Evolutionary conservation across 352 stramenopile species (phyloP), one percentile per base, ranked within the genome.

Genomic region (Hyaloperonospora brassicae): DNA sequence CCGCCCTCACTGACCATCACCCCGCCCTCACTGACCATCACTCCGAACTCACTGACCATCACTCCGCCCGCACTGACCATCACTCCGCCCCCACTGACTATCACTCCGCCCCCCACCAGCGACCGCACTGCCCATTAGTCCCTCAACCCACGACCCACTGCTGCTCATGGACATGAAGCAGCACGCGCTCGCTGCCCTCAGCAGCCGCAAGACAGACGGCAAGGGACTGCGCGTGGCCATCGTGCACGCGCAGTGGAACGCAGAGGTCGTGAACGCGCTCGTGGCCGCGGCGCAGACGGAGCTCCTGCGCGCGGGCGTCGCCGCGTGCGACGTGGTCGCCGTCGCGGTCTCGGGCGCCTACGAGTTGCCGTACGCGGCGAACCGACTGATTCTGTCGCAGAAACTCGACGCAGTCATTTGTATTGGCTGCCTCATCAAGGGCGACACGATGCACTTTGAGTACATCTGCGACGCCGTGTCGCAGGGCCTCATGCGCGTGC

Each of bases 361-460:
- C 66, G 97, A 99, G 79, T 77, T 99, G 24, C 96, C 97, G 52
- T 94, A 96, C 62, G 93, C 95, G 8, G 95, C 97, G 27, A 95
- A 85, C 59, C 78, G 78, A 49, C 67, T 90, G 47, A 92, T 95
- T 61, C 55, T 65, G 57, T 97, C 86, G 41, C 87, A 97, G 59
- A 97, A 94, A 45, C 87, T 98, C 50, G 97, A 98, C 71, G 95
- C 93, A 23, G 96, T 99, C 47, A 86, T 99, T 49, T 97, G 83
- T 62, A 68, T 97, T 52, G 97, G 97, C 43, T 95, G 82, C 50
- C 79, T 97, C 13, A 96, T 97, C 68, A 98, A 98, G 70, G 96
- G 97, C 46, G 95, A 98, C 49, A 99, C 97, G 12, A 97, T 98
- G 85, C 97, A 99, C 77, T 99, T 99, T 70, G 97, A 99, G 87